A percentile compares a stretch with the other conserved stretches of the same genome.
phyloP scores from a whole-genome alignment of 1,284 basidiomycete species.

The Termitomyces sp. region DNA sequence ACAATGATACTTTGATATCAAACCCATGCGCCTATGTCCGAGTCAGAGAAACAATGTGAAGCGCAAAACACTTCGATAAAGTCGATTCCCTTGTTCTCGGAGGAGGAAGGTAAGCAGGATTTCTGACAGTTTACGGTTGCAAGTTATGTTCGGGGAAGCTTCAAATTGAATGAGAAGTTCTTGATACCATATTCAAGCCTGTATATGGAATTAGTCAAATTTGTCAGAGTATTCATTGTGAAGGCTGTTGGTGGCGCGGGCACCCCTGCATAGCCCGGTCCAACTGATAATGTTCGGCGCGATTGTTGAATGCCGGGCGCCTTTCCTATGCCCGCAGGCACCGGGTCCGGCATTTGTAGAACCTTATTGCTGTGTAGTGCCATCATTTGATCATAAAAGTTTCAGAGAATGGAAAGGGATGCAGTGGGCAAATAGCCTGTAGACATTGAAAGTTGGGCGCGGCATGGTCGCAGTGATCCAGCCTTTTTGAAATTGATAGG shows the following conservation, averaged over 20 bases:
- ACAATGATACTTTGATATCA: neutral
- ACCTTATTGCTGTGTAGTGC: neutral
- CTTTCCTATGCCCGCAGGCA: too few species aligned
- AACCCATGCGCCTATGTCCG: neutral
- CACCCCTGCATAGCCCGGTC: neutral
- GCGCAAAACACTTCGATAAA: neutral
- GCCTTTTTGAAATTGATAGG: too few species aligned
- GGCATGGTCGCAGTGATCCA: too few species aligned
- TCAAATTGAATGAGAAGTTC: neutral
- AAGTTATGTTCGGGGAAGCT: neutral
- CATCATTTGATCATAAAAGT: neutral
- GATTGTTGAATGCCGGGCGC: neutral
- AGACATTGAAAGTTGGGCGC: too few species aligned
- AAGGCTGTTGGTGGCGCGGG: neutral
- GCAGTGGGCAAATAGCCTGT: neutral
- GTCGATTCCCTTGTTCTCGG: constrained; percentile 1
- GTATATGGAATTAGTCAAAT: neutral
- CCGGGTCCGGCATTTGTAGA: too few species aligned
- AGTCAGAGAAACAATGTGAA: neutral
- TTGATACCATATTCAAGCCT: neutral
- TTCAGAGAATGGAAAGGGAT: neutral
- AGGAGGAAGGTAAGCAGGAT: neutral
- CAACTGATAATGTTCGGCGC: neutral
- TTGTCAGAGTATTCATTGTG: neutral
- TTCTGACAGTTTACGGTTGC: neutral